phyloP scores from a whole-genome alignment of 1,139 yeast species.

The Yamadazyma mexicana region DNA sequence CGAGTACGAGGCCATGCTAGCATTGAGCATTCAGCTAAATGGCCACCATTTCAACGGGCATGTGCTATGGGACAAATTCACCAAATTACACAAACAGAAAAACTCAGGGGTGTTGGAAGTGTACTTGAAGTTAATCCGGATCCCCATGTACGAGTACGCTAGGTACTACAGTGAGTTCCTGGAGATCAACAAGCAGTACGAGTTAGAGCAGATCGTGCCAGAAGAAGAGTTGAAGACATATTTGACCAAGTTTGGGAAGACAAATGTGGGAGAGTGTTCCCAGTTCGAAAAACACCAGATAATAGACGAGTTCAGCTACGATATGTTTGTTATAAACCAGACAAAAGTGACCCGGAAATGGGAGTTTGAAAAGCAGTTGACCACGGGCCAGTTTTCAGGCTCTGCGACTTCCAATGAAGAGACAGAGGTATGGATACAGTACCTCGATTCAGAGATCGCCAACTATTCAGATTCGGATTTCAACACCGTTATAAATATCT shows the following conservation, averaged over 20 bases:
- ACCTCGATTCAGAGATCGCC: constrained; percentile 46
- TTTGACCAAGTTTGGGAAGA: constrained; percentile 20
- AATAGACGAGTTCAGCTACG: constrained; percentile 43
- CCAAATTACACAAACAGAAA: constrained; percentile 44
- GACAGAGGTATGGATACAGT: constrained; percentile 46
- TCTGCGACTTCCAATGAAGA: constrained; percentile 27
- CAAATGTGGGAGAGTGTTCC: constrained; percentile 22
- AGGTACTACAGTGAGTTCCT: constrained; percentile 55
- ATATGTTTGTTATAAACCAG: constrained; percentile 48
- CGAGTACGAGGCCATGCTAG: constrained; percentile 3
- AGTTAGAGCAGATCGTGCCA: constrained; percentile 28
- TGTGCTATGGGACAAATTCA: constrained; percentile 63
- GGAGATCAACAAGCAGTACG: constrained; percentile 38
- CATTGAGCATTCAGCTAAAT: constrained; percentile 20
- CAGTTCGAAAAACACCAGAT: constrained; percentile 35
- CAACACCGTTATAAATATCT: constrained; percentile 31
- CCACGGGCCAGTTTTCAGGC: constrained; percentile 35
- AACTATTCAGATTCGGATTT: constrained; percentile 6
- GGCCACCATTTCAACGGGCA: constrained; percentile 64
- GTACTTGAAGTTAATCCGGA: constrained; percentile 43
- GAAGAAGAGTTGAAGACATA: constrained; percentile 20
- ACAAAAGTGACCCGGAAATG: constrained; percentile 54
- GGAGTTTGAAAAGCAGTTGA: constrained; percentile 58
- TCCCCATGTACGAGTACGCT: constrained; percentile 73
- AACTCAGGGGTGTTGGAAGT: constrained; percentile 17